Evolutionary conservation across 2,329 filamentous ascomycete species (phyloP).

Genomic region (Xylariaceae sp.): DNA sequence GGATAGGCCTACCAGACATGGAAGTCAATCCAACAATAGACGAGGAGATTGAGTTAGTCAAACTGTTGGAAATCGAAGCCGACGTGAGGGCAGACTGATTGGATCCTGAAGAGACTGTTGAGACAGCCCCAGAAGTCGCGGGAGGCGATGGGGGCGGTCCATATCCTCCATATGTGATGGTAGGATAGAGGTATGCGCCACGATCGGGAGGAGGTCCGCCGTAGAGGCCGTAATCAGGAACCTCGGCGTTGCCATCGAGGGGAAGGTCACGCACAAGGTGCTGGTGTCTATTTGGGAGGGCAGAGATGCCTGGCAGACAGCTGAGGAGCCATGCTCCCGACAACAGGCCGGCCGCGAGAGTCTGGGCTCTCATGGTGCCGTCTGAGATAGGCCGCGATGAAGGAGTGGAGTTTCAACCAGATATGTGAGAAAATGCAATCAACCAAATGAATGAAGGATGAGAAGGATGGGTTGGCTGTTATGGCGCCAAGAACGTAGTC

Average conservation of each 20-base stretch:
- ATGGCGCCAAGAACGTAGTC: too few relatives aligned
- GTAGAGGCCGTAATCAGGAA: conserved; percentile 21
- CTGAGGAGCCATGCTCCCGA: conserved; percentile 32
- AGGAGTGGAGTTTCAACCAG: too few relatives aligned
- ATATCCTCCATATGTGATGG: conserved; percentile 28
- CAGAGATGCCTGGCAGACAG: conserved; percentile 19
- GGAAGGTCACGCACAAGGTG: conserved; percentile 5
- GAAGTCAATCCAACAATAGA: too few relatives aligned
- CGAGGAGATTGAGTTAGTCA: too few relatives aligned
- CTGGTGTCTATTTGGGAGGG: conserved; percentile 8
- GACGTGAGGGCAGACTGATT: conserved; percentile 11
- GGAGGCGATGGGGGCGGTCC: conserved; percentile 24
- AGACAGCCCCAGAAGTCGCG: conserved; percentile 12
- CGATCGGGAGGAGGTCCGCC: conserved; percentile 21
- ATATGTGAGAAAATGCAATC: too few relatives aligned
- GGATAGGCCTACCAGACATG: too few relatives aligned
- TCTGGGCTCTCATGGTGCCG: conserved; percentile 37
- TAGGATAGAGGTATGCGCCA: conserved; percentile 25
- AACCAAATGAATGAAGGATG: too few relatives aligned
- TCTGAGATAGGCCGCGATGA: background rate
- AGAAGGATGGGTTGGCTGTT: too few relatives aligned
- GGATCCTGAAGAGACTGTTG: conserved; percentile 9
- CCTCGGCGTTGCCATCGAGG: conserved; percentile 5
- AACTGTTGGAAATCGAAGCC: background rate
- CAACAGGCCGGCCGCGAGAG: conserved; percentile 32